These are phyloP conservation scores for Colletotrichum shisoi DNA, from an alignment of 2,329 filamentous ascomycete genomes.

Conservation along the genomic window DNA sequence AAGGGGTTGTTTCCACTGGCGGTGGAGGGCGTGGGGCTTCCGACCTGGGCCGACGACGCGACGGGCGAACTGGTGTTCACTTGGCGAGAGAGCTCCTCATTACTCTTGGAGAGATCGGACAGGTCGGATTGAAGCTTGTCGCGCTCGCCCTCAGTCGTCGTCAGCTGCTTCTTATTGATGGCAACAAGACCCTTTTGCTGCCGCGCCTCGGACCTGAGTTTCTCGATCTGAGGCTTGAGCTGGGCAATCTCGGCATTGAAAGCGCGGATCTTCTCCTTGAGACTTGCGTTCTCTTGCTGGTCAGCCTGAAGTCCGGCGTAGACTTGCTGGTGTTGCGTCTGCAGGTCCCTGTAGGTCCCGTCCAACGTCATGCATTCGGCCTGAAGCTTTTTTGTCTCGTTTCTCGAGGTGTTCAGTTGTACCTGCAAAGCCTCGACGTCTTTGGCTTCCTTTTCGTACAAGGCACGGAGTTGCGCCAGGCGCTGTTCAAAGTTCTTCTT, in stretches of 20 bases:
- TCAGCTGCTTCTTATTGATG: slow-evolving; percentile 97
- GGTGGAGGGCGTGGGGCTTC: slow-evolving; percentile 73
- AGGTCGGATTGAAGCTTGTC: slow-evolving; percentile 87
- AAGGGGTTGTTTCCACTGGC: slow-evolving; percentile 92
- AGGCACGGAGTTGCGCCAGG: slow-evolving; percentile 80
- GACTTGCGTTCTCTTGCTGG: slow-evolving; percentile 82
- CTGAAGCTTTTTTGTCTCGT: slow-evolving; percentile 84
- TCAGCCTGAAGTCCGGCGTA: slow-evolving; percentile 79
- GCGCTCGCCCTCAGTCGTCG: slow-evolving; percentile 85
- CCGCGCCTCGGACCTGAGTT: slow-evolving; percentile 87
- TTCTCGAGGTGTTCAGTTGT: slow-evolving; percentile 75
- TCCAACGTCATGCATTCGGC: slow-evolving; percentile 85
- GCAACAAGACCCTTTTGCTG: slow-evolving; percentile 96
- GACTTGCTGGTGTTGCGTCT: slow-evolving; percentile 81
- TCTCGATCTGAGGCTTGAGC: slow-evolving; percentile 90
- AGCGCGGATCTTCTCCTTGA: slow-evolving; percentile 87
- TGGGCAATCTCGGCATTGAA: slow-evolving; percentile 84
- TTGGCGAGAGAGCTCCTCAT: slow-evolving; percentile 65
- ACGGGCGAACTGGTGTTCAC: slow-evolving; percentile 61
- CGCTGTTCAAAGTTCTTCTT: slow-evolving; percentile 94
- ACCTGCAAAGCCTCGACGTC: slow-evolving; percentile 86
- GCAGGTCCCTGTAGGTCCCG: slow-evolving; percentile 79
- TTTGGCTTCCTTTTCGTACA: slow-evolving; percentile 94
- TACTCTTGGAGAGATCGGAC: slow-evolving; percentile 70
- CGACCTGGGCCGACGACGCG: slow-evolving; percentile 59